Conservation (phyloP, 345 rosid genomes). For the Erysimum cheiranthoides region DNA sequence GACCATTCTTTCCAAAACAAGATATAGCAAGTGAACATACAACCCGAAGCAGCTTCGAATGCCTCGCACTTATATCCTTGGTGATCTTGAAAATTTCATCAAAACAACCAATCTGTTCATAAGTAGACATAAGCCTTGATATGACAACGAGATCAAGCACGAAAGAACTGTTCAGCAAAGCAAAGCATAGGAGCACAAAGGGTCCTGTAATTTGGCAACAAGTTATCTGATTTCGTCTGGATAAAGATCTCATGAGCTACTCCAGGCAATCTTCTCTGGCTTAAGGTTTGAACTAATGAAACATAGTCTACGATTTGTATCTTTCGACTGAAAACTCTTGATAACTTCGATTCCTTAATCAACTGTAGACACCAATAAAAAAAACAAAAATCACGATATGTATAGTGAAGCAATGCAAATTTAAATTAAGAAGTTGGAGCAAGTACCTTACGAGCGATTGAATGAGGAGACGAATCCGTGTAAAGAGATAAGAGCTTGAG, state of each 20-base stretch:
- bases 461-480: constrained; percentile 31
- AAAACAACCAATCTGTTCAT: constrained; percentile 52
- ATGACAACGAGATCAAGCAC: constrained; percentile 50
- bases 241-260: constrained; percentile 51
- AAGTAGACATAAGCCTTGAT: constrained; percentile 58
- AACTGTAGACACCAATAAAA: constrained; percentile 40
- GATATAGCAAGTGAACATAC: constrained; percentile 60
- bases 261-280: constrained; percentile 47
- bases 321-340: constrained; percentile 30
- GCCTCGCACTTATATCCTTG: constrained; percentile 51
- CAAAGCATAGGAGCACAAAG: constrained; percentile 61
- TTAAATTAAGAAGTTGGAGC: neutral
- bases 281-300: constrained; percentile 45
- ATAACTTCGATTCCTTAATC: constrained; percentile 41
- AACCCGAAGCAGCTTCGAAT: constrained; percentile 39
- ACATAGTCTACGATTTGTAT: constrained; percentile 50
- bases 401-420: neutral
- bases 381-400: neutral
- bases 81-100: constrained; percentile 50
- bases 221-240: constrained; percentile 54
- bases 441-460: constrained; percentile 49
- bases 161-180: constrained; percentile 56
- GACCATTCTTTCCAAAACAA: constrained; percentile 68
- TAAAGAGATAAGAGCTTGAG: constrained; percentile 33
- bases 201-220: constrained; percentile 43